These are phyloP conservation scores for Thelonectria discophora DNA, from an alignment of 2,329 filamentous ascomycete genomes.

Conservation along the genomic window DNA sequence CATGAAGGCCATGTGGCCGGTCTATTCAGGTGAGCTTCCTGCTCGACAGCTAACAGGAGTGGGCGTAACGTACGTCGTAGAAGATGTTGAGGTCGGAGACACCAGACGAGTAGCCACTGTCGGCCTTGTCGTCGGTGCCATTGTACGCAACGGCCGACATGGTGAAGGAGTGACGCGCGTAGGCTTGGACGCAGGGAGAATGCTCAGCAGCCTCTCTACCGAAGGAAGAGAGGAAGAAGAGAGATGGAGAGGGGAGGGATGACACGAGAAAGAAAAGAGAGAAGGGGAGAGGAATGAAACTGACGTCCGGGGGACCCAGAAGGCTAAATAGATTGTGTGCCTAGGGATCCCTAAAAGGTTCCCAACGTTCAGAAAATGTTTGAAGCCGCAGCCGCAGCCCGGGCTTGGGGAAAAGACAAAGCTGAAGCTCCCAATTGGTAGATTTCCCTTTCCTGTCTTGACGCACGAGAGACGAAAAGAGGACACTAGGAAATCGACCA, in stretches of 20 bases:
- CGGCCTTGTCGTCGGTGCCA: conserved; percentile 59
- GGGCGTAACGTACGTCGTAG: conserved; percentile 70
- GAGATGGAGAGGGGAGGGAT: conserved; percentile 11
- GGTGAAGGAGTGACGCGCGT: conserved; percentile 24
- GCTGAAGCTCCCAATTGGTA: not conserved
- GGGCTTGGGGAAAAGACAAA: not conserved
- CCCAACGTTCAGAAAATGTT: conserved; percentile 11
- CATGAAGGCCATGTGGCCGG: conserved; percentile 86
- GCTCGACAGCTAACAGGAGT: too few relatives aligned
- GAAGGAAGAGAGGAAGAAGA: conserved; percentile 1
- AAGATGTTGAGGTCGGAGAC: conserved; percentile 82
- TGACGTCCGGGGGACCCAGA: conserved; percentile 28
- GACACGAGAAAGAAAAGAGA: conserved; percentile 23
- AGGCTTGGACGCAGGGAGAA: conserved; percentile 21
- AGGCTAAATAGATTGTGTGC: conserved; percentile 33
- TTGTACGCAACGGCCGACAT: conserved; percentile 55
- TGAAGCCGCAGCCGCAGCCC: conserved; percentile 22
- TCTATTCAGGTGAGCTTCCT: conserved; percentile 53
- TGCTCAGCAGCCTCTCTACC: conserved; percentile 23
- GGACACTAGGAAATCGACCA: too few relatives aligned
- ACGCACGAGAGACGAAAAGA: not conserved
- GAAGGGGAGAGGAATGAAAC: conserved; percentile 3
- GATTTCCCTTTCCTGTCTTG: not conserved
- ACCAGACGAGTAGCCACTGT: conserved; percentile 59
- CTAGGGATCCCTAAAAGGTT: not conserved